These are phyloP conservation scores for Clarkia xantiana DNA, from an alignment of 345 rosid species.

Conservation along the genomic window DNA sequence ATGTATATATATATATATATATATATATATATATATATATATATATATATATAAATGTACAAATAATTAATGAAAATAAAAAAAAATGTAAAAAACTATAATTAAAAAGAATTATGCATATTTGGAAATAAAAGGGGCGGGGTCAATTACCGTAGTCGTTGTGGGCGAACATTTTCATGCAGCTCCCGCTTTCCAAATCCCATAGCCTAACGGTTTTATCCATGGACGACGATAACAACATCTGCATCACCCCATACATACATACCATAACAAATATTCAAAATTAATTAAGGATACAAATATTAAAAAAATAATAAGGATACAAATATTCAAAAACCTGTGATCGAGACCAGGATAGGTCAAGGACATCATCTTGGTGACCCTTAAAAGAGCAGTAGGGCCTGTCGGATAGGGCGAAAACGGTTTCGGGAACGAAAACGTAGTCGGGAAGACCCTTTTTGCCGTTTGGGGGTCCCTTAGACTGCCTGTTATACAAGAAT, in stretches of 20 bases:
- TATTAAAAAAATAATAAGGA: no score
- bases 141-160: constrained; percentile 99
- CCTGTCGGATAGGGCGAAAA: constrained; percentile 63
- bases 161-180: constrained; percentile 78
- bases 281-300: no score
- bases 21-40: no score
- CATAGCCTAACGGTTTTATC: constrained; percentile 96
- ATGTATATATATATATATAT: no score
- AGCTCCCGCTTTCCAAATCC: constrained; percentile 73
- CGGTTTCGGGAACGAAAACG: constrained; percentile 72
- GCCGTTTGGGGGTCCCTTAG: constrained; percentile 16
- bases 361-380: constrained; percentile 81
- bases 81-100: no score
- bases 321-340: no score
- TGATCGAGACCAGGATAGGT: constrained; percentile 85
- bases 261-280: no score
- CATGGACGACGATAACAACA: constrained; percentile 89
- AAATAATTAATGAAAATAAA: no score
- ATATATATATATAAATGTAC: no score
- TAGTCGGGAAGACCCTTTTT: constrained; percentile 57
- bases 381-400: constrained; percentile 77
- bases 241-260: constrained; percentile 31
- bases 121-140: no score
- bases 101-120: no score
- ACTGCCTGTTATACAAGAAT: no score